These are phyloP conservation scores for Paramecium biaurelia DNA, from an alignment of 73 alveolate genomes.

Conservation along the genomic window DNA sequence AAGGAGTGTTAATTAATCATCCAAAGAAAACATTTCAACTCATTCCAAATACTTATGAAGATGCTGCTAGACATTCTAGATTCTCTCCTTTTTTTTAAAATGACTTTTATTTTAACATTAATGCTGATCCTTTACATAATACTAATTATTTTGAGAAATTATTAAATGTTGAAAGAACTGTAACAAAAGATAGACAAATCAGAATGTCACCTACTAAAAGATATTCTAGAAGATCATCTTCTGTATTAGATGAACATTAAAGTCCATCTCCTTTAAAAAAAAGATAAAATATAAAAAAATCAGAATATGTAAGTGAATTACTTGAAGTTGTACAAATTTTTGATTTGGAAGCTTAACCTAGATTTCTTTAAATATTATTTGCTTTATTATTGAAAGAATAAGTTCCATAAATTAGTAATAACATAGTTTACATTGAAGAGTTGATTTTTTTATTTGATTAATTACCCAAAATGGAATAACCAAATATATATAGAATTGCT, in stretches of 20 bases:
- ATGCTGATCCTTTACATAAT: not conserved
- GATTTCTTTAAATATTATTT: not conserved
- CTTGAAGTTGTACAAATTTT: not conserved
- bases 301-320: not conserved
- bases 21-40: not conserved
- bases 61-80: not conserved
- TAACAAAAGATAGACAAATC: not conserved
- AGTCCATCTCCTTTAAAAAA: conserved; percentile 30
- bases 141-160: not conserved
- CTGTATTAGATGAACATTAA: not conserved
- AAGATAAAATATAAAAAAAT: not conserved
- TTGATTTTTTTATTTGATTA: not conserved
- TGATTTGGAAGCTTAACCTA: conserved; percentile 10
- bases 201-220: not conserved
- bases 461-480: not conserved
- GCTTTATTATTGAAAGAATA: not conserved
- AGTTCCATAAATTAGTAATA: not conserved
- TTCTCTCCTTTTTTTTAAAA: not conserved
- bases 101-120: not conserved
- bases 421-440: not conserved
- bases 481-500: not conserved
- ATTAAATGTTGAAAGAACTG: not conserved
- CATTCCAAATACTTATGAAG: not conserved
- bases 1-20: not conserved
- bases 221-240: not conserved